Conservation (phyloP, 1,139 yeast species). For the Lodderomyces margitis region DNA sequence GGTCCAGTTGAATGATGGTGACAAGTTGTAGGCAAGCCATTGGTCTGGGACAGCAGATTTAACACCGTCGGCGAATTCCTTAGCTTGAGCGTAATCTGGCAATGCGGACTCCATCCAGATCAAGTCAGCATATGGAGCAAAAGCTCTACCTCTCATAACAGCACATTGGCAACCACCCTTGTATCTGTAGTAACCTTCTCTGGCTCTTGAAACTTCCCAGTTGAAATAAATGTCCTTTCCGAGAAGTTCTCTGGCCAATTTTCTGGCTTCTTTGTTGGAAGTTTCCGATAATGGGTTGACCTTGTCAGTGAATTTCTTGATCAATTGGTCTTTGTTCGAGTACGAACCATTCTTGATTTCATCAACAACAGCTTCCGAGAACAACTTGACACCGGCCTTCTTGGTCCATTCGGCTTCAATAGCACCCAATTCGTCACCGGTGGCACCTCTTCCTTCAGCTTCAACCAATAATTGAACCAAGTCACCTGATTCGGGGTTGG, state of each 20-base stretch:
- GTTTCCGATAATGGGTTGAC: slow-evolving; percentile 75
- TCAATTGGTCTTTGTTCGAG: slow-evolving; percentile 63
- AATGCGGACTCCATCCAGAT: slow-evolving; percentile 99
- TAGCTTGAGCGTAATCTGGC: slow-evolving; percentile 92
- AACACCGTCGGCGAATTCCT: slow-evolving; percentile 92
- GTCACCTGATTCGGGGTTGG: slow-evolving; percentile 77
- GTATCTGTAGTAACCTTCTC: slow-evolving; percentile 98
- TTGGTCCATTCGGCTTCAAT: slow-evolving; percentile 83
- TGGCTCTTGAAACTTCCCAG: slow-evolving; percentile 95
- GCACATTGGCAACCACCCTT: slow-evolving; percentile 97
- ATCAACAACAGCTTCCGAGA: slow-evolving; percentile 89
- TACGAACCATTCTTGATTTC: slow-evolving; percentile 64
- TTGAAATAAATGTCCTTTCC: slow-evolving; percentile 88
- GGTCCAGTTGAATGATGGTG: slow-evolving; percentile 98
- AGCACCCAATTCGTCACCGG: slow-evolving; percentile 66
- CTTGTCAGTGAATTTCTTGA: slow-evolving; percentile 62
- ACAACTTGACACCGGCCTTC: slow-evolving; percentile 82
- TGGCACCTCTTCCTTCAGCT: slow-evolving; percentile 74
- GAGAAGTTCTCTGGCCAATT: slow-evolving; percentile 68
- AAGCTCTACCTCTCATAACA: slow-evolving; percentile 94
- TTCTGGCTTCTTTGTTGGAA: slow-evolving; percentile 79
- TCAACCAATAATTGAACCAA: slow-evolving; percentile 75
- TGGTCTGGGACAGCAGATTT: slow-evolving; percentile 78
- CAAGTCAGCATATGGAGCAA: slow-evolving; percentile 92
- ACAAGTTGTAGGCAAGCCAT: slow-evolving; percentile 94